Evolutionary conservation across 257 asterid species (phyloP).

Genomic region (Parsonsia alboflavescens): DNA sequence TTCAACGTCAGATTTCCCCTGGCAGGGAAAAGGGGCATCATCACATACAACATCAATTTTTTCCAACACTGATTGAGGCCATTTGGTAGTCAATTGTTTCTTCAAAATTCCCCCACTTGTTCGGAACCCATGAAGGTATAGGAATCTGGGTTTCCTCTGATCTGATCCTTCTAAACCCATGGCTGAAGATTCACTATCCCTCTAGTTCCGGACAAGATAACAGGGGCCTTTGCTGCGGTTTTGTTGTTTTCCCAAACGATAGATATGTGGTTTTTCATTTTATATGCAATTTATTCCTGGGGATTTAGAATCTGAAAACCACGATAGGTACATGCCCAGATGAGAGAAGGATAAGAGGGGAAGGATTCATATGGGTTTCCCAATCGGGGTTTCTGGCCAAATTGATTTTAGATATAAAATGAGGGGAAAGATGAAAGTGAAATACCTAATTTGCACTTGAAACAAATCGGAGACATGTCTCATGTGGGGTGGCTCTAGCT

Average conservation of each 20-base stretch:
- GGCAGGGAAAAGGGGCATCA: constrained; percentile 72
- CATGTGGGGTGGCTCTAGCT: too few species aligned
- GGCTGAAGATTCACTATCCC: not conserved
- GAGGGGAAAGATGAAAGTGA: too few species aligned
- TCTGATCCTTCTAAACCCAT: constrained; percentile 55
- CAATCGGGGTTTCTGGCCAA: too few species aligned
- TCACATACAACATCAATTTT: constrained; percentile 70
- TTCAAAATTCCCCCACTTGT: constrained; percentile 72
- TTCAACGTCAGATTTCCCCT: constrained; percentile 83
- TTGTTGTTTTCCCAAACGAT: too few species aligned
- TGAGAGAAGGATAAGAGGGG: too few species aligned
- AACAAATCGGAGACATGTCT: too few species aligned
- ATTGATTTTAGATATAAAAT: too few species aligned
- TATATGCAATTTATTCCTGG: too few species aligned
- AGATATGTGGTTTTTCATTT: too few species aligned
- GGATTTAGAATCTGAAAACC: not conserved
- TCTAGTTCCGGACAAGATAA: not conserved
- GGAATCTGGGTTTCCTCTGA: constrained; percentile 51
- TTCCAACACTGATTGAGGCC: constrained; percentile 62
- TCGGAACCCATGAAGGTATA: constrained; percentile 89
- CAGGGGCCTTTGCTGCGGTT: not conserved
- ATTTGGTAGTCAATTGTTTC: constrained; percentile 65
- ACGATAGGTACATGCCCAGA: too few species aligned
- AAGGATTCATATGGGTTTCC: too few species aligned
- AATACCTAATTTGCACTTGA: too few species aligned